Evolutionary conservation across 2,329 filamentous ascomycete genomes (phyloP), one percentile per base, ranked within the genome.

Genomic region (Didymella exigua): DNA sequence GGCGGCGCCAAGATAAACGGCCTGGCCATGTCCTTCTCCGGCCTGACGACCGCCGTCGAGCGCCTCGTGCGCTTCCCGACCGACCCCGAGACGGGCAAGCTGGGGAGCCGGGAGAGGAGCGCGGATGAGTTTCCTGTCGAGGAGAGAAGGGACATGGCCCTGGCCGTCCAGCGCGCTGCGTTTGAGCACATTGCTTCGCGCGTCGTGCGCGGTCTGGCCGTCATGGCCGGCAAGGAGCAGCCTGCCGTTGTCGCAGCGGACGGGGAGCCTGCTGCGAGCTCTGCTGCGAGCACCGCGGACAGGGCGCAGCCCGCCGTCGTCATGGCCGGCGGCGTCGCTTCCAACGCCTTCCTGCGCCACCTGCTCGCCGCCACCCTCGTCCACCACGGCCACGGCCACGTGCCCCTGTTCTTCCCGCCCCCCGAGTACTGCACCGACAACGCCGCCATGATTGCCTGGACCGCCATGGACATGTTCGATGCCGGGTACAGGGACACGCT

Each of bases 371-470:
- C 72, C n/a, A 84, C 81, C 45, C 77, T 97, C 36, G 82, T 88
- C 60, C 83, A 80, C n/a, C 83, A 89, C 37, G 90, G 90, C 0
- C 88, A 86, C 68, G 69, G 71, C 0, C 65, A 85, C 60, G 73
- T 96, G 24, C 66, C 81, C 10, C 74, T 97, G 7, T 76, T 88
- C 26, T 89, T 89, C 50, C 93, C 95, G n/a, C 92, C 92, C 2
- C 75, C 84, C 9, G 79, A 81, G 36, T 81, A 93, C 48, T 98
- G 95, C 71, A 97, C 91, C 0, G 95, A 99, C 69, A 98, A 99
- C 75, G 95, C 95, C 11, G 91, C 92, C 42, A 99, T 99, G 95
- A 93, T 98, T 71, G 93, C 89, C 1, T 98, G 95, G 93, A 82
- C 93, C 1, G 95, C 89, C 0, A 83, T 93, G 62, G 93, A 98